A percentile compares a stretch with the other conserved stretches of the same genome.
phyloP scores from a whole-genome alignment of 169 alveolate genomes.

The Eimeria necatrix region DNA sequence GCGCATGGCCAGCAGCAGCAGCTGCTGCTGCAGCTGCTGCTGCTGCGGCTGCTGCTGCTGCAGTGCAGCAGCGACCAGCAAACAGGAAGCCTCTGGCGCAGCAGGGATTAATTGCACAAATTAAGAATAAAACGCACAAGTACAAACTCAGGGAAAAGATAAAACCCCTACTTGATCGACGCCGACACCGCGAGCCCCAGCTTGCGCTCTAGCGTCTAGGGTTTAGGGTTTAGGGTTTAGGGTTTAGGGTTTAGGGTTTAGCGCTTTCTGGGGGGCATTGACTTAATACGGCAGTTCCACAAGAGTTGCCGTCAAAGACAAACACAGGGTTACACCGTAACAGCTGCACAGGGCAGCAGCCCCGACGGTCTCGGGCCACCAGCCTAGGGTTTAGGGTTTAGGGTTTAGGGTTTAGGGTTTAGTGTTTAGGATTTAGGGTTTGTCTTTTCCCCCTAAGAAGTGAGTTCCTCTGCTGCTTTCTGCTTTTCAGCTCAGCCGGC shows the following conservation, averaged over 20 bases:
- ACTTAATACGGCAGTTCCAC: too few relatives aligned
- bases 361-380: too few relatives aligned
- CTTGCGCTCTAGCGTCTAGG: not conserved
- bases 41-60: not conserved
- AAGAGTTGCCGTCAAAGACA: too few relatives aligned
- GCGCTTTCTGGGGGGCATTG: not conserved
- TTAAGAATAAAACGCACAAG: not conserved
- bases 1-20: not conserved
- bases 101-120: not conserved
- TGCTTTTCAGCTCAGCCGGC: too few relatives aligned
- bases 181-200: not conserved
- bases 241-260: conserved; percentile 26
- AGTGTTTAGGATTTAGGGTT: too few relatives aligned
- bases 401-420: too few relatives aligned
- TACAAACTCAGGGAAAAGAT: not conserved
- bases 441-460: too few relatives aligned
- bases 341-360: too few relatives aligned
- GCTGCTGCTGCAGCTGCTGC: conserved; percentile 32
- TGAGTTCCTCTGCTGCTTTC: too few relatives aligned
- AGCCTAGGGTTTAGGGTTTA: too few relatives aligned
- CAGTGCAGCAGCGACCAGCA: not conserved
- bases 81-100: not conserved
- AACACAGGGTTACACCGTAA: too few relatives aligned
- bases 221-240: conserved; percentile 41
- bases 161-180: not conserved